These are phyloP conservation scores for Salpingoeca rosetta DNA, from an alignment of 78 protist genomes.

Conservation along the genomic window DNA sequence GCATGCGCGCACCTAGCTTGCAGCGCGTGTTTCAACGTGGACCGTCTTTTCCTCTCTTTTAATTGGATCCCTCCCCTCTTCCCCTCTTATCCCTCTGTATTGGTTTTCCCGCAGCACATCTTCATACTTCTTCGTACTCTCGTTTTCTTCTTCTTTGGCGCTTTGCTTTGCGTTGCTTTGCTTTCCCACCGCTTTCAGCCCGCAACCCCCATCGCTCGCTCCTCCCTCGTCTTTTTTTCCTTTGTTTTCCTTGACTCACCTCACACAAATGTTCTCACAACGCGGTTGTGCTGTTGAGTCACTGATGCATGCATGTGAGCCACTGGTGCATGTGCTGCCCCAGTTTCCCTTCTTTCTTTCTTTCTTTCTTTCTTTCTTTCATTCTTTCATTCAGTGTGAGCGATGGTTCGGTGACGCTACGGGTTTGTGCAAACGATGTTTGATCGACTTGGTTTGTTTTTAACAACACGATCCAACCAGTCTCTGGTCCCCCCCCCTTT, in stretches of 20 bases:
- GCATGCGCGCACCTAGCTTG: not conserved
- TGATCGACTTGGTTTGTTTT: no score
- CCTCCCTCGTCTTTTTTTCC: not conserved
- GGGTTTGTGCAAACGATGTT: not conserved
- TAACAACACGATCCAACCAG: no score
- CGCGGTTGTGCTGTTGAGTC: no score
- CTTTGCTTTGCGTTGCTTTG: not conserved
- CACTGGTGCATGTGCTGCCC: not conserved
- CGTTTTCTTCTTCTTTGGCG: not conserved
- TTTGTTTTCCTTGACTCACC: not conserved
- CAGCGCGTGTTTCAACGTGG: not conserved
- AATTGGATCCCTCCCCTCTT: not conserved
- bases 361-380: not conserved
- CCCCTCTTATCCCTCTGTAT: not conserved
- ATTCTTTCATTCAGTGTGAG: not conserved
- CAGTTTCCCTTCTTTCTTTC: not conserved
- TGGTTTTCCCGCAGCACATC: not conserved
- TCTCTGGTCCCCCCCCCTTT: no score
- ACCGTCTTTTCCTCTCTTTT: not conserved
- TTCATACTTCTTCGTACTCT: not conserved
- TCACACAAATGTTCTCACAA: no score
- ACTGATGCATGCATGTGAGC: no score
- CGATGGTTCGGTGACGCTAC: not conserved
- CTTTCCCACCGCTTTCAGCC: not conserved
- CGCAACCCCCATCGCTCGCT: not conserved